Percentiles rank a stretch among this genome's conserved stretches.
Evolutionary conservation across 805 yeast genomes (phyloP).

Genomic region (Komagataella kurtzmanii): DNA sequence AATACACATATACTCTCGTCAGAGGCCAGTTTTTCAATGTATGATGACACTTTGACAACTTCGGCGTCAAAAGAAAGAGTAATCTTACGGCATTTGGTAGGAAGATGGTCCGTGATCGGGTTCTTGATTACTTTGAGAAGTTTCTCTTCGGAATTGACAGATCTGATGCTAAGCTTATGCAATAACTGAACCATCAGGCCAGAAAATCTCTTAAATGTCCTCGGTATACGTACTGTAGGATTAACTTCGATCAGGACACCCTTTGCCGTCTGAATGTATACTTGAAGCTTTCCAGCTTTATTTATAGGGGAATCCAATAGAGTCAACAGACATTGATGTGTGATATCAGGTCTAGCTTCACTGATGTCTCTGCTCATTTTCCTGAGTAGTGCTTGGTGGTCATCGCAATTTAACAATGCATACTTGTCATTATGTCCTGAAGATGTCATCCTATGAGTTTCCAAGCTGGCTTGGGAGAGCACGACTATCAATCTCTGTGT

Average conservation of each 20-base stretch:
- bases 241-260: conserved; percentile 93
- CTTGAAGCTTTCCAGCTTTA: conserved; percentile 94
- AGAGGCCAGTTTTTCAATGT: conserved; percentile 62
- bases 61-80: conserved; percentile 90
- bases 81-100: conserved; percentile 88
- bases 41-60: conserved; percentile 79
- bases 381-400: conserved; percentile 89
- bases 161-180: conserved; percentile 84
- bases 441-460: conserved; percentile 80
- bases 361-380: conserved; percentile 96
- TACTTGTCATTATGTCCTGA: conserved; percentile 77
- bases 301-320: conserved; percentile 94
- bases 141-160: conserved; percentile 92
- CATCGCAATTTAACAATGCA: conserved; percentile 92
- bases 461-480: conserved; percentile 90
- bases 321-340: conserved; percentile 93
- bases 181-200: conserved; percentile 96
- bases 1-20: conserved; percentile 95
- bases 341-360: conserved; percentile 98
- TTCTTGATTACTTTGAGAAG: conserved; percentile 88
- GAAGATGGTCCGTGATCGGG: conserved; percentile 94
- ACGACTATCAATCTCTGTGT: conserved; percentile 88
- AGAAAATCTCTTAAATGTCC: conserved; percentile 94
- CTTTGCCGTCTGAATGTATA: conserved; percentile 88
- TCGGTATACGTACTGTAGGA: conserved; percentile 93